These are phyloP conservation scores for Blastocystis sp. DNA, from an alignment of 352 stramenopile species.

Conservation along the genomic window DNA sequence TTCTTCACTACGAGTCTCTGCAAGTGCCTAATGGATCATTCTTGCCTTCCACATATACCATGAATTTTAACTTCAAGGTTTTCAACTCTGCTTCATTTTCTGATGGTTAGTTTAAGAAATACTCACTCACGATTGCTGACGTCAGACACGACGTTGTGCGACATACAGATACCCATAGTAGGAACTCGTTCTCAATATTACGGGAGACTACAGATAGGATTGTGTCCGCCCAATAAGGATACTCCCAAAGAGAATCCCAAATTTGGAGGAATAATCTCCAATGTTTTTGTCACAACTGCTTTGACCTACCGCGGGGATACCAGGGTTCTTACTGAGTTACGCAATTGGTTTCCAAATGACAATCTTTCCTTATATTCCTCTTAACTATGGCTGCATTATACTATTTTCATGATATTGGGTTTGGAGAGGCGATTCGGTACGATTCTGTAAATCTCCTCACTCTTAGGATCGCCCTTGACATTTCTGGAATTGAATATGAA, in stretches of 20 bases:
- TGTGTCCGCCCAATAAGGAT: not conserved
- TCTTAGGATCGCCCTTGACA: slow-evolving; percentile 28
- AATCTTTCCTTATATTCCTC: not conserved
- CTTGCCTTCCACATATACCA: not conserved
- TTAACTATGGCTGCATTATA: slow-evolving; percentile 10
- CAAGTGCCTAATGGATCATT: slow-evolving; percentile 6
- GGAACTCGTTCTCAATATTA: not conserved
- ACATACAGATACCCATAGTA: slow-evolving; percentile 44
- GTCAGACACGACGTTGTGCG: not conserved
- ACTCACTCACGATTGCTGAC: not conserved
- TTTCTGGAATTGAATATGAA: not conserved
- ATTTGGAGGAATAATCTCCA: not conserved
- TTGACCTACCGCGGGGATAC: not conserved
- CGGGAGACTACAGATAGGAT: not conserved
- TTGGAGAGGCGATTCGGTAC: slow-evolving; percentile 48
- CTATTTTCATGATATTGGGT: slow-evolving; percentile 48
- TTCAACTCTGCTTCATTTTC: slow-evolving; percentile 52
- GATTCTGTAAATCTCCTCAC: not conserved
- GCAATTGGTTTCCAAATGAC: no score
- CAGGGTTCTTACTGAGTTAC: not conserved
- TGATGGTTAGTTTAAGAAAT: not conserved
- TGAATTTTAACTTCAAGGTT: slow-evolving; percentile 63
- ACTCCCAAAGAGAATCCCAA: not conserved
- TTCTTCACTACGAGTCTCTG: slow-evolving; percentile 41
- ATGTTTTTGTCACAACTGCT: slow-evolving; percentile 1